These are phyloP conservation scores for Pholiota molesta DNA, from an alignment of 768 basidiomycete genomes.

Conservation along the genomic window DNA sequence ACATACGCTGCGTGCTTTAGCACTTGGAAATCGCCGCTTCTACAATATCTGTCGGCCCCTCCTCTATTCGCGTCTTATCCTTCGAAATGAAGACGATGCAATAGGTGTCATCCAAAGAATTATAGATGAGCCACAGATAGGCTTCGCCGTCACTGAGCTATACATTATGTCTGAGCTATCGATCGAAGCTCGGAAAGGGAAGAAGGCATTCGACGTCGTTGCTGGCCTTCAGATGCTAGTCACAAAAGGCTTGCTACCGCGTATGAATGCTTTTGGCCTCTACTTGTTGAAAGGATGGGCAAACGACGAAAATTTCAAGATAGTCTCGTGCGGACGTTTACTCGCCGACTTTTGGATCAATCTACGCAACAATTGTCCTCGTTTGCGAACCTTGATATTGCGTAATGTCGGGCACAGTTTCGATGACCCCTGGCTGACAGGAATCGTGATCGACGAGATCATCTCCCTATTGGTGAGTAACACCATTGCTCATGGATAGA, in stretches of 20 bases:
- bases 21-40: constrained; percentile 12
- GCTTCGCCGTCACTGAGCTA: constrained; percentile 15
- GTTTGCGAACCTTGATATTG: not conserved
- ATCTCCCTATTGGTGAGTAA: not conserved
- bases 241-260: not conserved
- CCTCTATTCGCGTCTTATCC: constrained; percentile 18
- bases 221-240: constrained; percentile 6
- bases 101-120: constrained; percentile 10
- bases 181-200: not conserved
- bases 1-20: constrained; percentile 8
- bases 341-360: not conserved
- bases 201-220: constrained; percentile 9
- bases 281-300: not conserved
- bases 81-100: constrained; percentile 17
- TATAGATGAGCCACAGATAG: constrained; percentile 7
- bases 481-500: no score
- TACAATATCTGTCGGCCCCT: constrained; percentile 14
- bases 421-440: not conserved
- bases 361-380: not conserved
- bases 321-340: not conserved
- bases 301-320: not conserved
- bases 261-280: constrained; percentile 6
- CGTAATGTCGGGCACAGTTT: not conserved
- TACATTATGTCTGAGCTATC: constrained; percentile 20
- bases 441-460: not conserved